Percentiles rank a stretch among this genome's conserved stretches.
Conservation (phyloP, 371 early-diverging fungal species). For the Mortierella sp. region DNA sequence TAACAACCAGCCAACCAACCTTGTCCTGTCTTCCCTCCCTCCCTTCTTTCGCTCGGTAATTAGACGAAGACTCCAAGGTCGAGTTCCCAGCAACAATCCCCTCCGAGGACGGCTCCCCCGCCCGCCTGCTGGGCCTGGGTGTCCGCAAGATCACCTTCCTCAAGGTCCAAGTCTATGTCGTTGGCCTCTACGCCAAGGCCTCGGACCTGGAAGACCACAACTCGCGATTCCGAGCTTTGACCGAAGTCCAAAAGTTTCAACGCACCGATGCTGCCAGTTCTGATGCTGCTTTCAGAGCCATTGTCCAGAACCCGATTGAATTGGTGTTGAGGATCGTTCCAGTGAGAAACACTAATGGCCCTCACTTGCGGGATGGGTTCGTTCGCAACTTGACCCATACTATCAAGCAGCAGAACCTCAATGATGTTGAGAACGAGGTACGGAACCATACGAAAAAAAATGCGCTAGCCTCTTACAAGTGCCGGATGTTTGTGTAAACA, state of each 20-base stretch:
- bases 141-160: slow-evolving; percentile 79
- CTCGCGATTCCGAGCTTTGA: slow-evolving; percentile 48
- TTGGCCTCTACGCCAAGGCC: slow-evolving; percentile 71
- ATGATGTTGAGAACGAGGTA: slow-evolving; percentile 37
- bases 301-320: slow-evolving; percentile 42
- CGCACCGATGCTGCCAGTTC: slow-evolving; percentile 21
- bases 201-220: slow-evolving; percentile 61
- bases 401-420: slow-evolving; percentile 56
- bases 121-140: slow-evolving; percentile 74
- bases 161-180: slow-evolving; percentile 75
- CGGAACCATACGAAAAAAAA: too few species aligned
- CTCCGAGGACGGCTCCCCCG: slow-evolving; percentile 56
- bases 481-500: background rate
- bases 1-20: background rate
- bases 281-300: slow-evolving; percentile 40
- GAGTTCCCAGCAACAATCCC: slow-evolving; percentile 49
- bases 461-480: background rate
- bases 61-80: slow-evolving; percentile 57
- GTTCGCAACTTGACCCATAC: slow-evolving; percentile 68
- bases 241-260: slow-evolving; percentile 58
- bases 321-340: slow-evolving; percentile 62
- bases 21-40: too few species aligned
- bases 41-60: background rate
- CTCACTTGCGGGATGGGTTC: slow-evolving; percentile 83
- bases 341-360: slow-evolving; percentile 72